Base-by-base conservation (phyloP, 352 stramenopile species). In the Pythium aquatile region DNA sequence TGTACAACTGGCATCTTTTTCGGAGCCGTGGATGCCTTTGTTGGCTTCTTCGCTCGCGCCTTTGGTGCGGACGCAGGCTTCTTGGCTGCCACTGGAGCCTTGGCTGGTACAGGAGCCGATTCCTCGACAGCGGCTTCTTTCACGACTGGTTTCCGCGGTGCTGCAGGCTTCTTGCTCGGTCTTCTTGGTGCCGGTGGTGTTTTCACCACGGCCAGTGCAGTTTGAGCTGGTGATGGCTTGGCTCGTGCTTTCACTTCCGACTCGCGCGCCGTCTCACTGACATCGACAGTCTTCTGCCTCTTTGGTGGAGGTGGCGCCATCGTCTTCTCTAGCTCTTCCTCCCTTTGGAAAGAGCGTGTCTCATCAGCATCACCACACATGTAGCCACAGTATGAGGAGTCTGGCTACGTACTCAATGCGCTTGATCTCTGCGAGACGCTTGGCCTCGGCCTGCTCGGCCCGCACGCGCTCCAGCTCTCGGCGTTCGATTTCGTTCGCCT, bases 401-500 rank as follows among this genome's bases (percentile, higher is more conserved):
- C 26, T 5, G 1, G 37, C 7, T 14, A 61, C 66, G 17, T 40
- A 73, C 67, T 75, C 57, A 55, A 61, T 58, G 49, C 66, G 81
- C 59, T 72, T 75, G 58, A 70, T 47, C 14, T 82, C 76, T 14
- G 71, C 69, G 4, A 75, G 63, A 16, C 47, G 59, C 68, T 75
- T 75, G 16, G 75, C 63, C 51, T 66, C 59, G 29, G 73, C 69
- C 35, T 67, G 67, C 32, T 74, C 60, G 46, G 62, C 66, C 8
- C 65, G 72, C 29, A 80, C 73, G 46, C 75, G 69, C 17, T 72
- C 58, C n/a, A 83, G 57, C 48, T 83, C 77, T 1, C 57, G 61
- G 2, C 63, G 65, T 37, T 88, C 79, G 39, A 81, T 73, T 26
- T 74, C 69, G 51, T 73, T 70, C 3, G 74, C 76, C 29, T 70